Base-by-base conservation (phyloP, 495 filamentous ascomycete genomes). In the Penicillium subrubescens region DNA sequence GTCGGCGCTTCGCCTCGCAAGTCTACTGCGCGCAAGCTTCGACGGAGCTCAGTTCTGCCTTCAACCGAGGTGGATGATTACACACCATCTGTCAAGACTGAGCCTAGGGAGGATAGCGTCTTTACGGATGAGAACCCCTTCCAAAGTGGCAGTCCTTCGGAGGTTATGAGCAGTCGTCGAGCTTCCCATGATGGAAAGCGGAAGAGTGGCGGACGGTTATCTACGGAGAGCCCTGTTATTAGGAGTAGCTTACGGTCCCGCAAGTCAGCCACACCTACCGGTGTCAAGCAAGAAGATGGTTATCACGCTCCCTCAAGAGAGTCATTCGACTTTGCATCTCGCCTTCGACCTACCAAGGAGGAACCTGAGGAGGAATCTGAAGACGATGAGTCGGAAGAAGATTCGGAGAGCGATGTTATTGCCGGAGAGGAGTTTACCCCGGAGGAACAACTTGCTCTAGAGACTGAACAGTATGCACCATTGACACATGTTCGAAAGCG, bases 121-220 rank as follows among this genome's bases (percentile, higher is more conserved):
- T 97, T 98, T 76, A 90, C 88, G 35, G 81, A 86, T 69, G 93
- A 98, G 53, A 99, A 99, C 70, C 94, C 95, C 1, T 99, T 99
- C 69, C 95, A 99, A 73, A 95, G 92, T 70, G 93, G 92, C 15
- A 86, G 86, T 64, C 86, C 88, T 8, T 86, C 87, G 2, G 75
- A 72, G 52, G 74, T 72, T 21, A 73, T 67, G 33, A 65, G 65
- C 33, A 67, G 65, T 33, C 73, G 63, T 27, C 63, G 76, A 61
- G 68, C 68, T 57, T 67, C 63, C 59, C 70, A 72, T 23, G 84
- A 85, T 46, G 73, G 79, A 29, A 85, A 79, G 60, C 74, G 82
- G 10, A 85, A 81, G 71, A 87, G 82, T 66, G 75, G 73, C 33
- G 77, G 79, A 21, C 71, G 76, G 4, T 57, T 77, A 8, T 81